A percentile compares a stretch with the other conserved stretches of the same genome.
Conservation (phyloP, 169 alveolate species). For the Eimeria zaria region DNA sequence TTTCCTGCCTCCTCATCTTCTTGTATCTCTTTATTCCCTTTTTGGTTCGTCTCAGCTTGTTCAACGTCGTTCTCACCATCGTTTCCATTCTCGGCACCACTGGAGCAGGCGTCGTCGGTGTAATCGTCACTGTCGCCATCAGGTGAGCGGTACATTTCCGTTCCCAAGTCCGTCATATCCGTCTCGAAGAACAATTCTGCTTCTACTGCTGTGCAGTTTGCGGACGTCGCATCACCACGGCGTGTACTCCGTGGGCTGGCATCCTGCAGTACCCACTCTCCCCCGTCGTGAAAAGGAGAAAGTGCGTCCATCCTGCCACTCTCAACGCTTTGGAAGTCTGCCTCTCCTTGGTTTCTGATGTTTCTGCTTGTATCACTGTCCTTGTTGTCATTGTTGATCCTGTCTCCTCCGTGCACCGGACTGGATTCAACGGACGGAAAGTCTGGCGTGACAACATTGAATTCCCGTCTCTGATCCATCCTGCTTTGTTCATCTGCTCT, state of each 20-base stretch:
- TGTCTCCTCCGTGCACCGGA: neutral
- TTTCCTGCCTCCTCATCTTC: neutral
- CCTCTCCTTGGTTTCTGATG: neutral
- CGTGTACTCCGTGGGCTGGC: neutral
- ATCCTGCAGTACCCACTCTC: conserved; percentile 11
- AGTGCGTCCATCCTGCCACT: neutral
- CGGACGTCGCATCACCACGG: neutral
- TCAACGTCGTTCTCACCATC: neutral
- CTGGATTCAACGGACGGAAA: neutral
- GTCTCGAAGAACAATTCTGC: neutral
- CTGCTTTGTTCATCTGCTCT: neutral
- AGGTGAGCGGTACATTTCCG: neutral
- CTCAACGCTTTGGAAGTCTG: neutral
- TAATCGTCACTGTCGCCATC: neutral
- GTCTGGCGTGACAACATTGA: neutral
- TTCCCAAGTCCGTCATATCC: conserved; percentile 15
- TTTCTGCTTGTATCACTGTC: neutral
- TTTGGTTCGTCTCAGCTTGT: neutral
- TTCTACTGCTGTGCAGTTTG: neutral
- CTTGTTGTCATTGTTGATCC: neutral
- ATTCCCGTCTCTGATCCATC: neutral
- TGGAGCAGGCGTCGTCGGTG: neutral
- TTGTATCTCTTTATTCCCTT: neutral
- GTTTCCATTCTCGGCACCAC: neutral
- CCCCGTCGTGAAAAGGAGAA: neutral